Evolutionary conservation across 2,329 filamentous ascomycete genomes (phyloP), one percentile per base, ranked within the genome.

Genomic region (Xylaria polymorpha): DNA sequence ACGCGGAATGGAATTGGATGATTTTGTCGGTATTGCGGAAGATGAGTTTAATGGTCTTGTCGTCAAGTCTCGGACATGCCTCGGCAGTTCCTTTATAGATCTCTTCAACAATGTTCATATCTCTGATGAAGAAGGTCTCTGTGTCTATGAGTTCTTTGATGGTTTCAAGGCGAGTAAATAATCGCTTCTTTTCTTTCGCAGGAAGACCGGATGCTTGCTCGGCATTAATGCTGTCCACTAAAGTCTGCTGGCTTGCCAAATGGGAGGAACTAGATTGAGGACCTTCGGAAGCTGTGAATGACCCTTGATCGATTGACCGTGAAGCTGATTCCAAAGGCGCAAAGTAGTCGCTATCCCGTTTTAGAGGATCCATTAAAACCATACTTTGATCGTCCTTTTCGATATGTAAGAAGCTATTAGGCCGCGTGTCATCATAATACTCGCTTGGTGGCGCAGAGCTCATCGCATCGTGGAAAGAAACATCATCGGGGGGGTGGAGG

Each of bases 101-200:
- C 77, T 98, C 94, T 77, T 97, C 94, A 2, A 97, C 92, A 62
- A 99, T 95, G 79, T 94, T 97, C 93, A 99, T 95, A 79, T 99
- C 96, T 72, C 94, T 90, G 66, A 97, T 90, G 80, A 97, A 98
- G 6, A 91, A 90, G 57, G 94, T 90, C 79, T 99, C 96, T 0
- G 96, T 99, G 76, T 98, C 94, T 55, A 98, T 87, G 44, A 99
- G 84, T 80, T 99, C 96, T 77, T 95, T 94, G 75, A 98, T 91
- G 57, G 97, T 90, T 78, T 97, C 90, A 64, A 91, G 89, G 22
- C 96, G 91, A 78, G 95, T 92, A 59, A 88, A 88, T 9, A 98
- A 84, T n/a, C 92, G 89, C 69, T 91, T 91, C 69, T 87, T 87
- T 72, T 91, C 88, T 69, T 90, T 86, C 37, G 82, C 82, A 7